Base-by-base conservation (phyloP, 495 filamentous ascomycete genomes). In the Hypoxylon crocopeplum region DNA sequence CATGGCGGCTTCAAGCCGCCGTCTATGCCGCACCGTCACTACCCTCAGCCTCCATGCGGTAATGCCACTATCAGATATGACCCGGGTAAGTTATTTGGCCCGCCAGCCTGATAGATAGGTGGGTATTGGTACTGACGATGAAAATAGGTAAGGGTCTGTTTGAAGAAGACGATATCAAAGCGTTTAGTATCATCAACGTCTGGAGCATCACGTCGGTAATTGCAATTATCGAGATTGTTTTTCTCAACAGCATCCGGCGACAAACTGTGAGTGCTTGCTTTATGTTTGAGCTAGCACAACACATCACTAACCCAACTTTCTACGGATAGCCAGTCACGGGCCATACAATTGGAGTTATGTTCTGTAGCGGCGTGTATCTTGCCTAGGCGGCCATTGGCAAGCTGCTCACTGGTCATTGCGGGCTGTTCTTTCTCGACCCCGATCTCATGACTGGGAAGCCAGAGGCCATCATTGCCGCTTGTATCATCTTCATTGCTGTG, bases 381-480 rank as follows among this genome's bases (percentile, higher is more conserved):
- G 73, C 69, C 2, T 83, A 79, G 81, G 74, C 75, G 8, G 70
- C 68, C 11, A 49, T 83, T 22, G 79, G 80, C 32, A 71, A 79
- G 44, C 55, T 73, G 5, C 21, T 76, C 44, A 82, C 79, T 0
- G 79, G 76, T 47, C 67, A 75, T 22, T 76, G 72, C 32, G 70
- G 72, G 6, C 79, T 75, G 62, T 82, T 77, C 58, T 83, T 79
- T 70, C 67, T 84, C 32, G 76, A 83, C 33, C 69, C 69, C 7
- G 59, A 73, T 20, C 38, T 70, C 27, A 68, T 70, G 57, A 40
- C 34, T 10, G 48, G 55, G 2, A 46, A 37, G 16, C 64, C 69
- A 12, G 62, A 72, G 51, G 62, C 73, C 11, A 64, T 77, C 19
- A 40, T 68, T 48, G 72, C 71, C 1, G 73, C 73, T 16, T 66